These are phyloP conservation scores for Syzygium aromaticum DNA, from an alignment of 345 rosid species.

Conservation along the genomic window DNA sequence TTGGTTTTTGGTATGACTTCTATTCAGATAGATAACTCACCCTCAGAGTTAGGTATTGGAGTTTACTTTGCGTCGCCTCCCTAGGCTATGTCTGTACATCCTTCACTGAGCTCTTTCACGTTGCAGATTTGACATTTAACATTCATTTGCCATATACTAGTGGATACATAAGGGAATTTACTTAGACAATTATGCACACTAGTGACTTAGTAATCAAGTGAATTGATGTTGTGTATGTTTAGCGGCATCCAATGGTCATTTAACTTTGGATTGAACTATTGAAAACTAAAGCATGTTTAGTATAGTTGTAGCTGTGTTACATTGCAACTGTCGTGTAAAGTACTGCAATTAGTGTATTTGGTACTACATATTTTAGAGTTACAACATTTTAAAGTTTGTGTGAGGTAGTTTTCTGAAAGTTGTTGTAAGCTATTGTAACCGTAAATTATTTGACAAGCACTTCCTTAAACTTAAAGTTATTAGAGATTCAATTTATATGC, in stretches of 20 bases:
- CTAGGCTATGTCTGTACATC: too few relatives aligned
- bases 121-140: too few relatives aligned
- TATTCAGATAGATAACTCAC: too few relatives aligned
- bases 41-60: too few relatives aligned
- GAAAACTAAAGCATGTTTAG: not conserved
- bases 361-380: not conserved
- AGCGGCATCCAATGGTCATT: not conserved
- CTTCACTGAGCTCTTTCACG: too few relatives aligned
- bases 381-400: not conserved
- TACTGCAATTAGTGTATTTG: not conserved
- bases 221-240: not conserved
- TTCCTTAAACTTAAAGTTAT: too few relatives aligned
- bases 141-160: not conserved
- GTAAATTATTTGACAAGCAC: too few relatives aligned
- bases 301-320: fast-evolving
- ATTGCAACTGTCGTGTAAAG: not conserved
- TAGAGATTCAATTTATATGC: too few relatives aligned
- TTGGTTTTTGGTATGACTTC: too few relatives aligned
- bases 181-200: not conserved
- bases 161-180: not conserved
- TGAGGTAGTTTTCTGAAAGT: not conserved
- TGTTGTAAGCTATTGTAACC: not conserved
- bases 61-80: too few relatives aligned
- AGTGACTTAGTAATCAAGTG: not conserved
- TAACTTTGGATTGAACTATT: not conserved